These are phyloP conservation scores for Wickerhamiella shivajii DNA, from an alignment of 805 yeast genomes.

Conservation along the genomic window DNA sequence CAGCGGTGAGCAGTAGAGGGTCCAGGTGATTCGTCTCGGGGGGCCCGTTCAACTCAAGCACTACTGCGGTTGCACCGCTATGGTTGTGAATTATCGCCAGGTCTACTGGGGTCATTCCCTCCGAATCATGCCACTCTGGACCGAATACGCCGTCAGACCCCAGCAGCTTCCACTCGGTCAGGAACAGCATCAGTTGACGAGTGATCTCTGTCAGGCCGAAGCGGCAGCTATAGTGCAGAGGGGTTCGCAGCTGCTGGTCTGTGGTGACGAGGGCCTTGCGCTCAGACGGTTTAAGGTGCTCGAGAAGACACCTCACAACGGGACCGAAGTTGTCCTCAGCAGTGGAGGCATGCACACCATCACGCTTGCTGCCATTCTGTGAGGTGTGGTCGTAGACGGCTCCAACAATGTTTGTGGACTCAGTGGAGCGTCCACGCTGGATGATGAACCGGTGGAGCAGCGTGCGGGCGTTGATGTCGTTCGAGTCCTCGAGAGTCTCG, in stretches of 20 bases:
- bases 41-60: conserved; percentile 31
- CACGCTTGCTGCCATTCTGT: background rate
- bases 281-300: conserved; percentile 38
- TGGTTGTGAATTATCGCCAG: conserved; percentile 72
- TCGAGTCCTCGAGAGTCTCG: conserved; percentile 41
- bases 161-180: conserved; percentile 39
- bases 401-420: conserved; percentile 7
- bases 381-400: conserved; percentile 4
- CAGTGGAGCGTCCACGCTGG: conserved; percentile 45
- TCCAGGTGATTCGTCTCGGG: conserved; percentile 13
- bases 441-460: conserved; percentile 76
- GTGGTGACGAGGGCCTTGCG: conserved; percentile 44
- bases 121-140: conserved; percentile 40
- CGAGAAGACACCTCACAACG: conserved; percentile 41
- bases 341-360: conserved; percentile 2
- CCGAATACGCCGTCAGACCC: conserved; percentile 14
- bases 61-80: conserved; percentile 52
- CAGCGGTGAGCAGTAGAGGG: conserved; percentile 47
- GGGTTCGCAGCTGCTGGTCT: conserved; percentile 70
- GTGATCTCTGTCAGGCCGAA: conserved; percentile 63
- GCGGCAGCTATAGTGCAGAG: conserved; percentile 80
- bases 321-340: conserved; percentile 19
- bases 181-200: conserved; percentile 37
- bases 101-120: conserved; percentile 67
- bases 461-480: conserved; percentile 69